A percentile compares a stretch with the other conserved stretches of the same genome.
phyloP scores from a whole-genome alignment of 169 alveolate species.

The Plasmodium adleri region DNA sequence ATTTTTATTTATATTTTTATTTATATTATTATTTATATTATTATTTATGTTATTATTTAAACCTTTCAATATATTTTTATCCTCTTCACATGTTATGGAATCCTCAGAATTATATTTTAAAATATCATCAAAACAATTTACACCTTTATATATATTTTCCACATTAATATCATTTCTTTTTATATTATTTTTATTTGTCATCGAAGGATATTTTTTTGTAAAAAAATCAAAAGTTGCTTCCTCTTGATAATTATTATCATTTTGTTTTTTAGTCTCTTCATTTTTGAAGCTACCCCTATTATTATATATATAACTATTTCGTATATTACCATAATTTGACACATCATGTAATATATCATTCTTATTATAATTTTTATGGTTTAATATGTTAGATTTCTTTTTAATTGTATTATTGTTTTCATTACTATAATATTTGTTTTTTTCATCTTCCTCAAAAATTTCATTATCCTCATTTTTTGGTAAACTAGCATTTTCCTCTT shows the following conservation, averaged over 20 bases:
- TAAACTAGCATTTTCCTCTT: neutral
- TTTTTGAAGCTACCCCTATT: neutral
- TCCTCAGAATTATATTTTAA: slow-evolving; percentile 30
- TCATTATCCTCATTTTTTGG: neutral
- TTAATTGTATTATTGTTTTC: slow-evolving; percentile 1
- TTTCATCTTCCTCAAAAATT: neutral
- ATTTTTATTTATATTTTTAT: neutral
- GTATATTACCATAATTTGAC: neutral
- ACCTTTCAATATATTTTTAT: neutral
- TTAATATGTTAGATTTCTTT: too few relatives aligned
- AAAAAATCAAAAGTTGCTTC: too few relatives aligned
- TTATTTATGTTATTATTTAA: neutral
- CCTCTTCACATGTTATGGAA: neutral
- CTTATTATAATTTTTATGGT: neutral
- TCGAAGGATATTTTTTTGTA: neutral
- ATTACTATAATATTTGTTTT: slow-evolving; percentile 3
- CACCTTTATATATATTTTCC: slow-evolving; percentile 3
- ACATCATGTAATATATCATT: slow-evolving; percentile 9
- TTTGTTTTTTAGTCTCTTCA: slow-evolving; percentile 8
- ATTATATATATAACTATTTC: slow-evolving; percentile 2
- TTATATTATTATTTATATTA: neutral
- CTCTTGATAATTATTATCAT: slow-evolving; percentile 30
- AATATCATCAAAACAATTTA: slow-evolving; percentile 17
- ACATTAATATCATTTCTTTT: neutral
- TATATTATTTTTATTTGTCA: neutral